Evolutionary conservation across 2,329 filamentous ascomycete species (phyloP), one percentile per base, ranked within the genome.

Genomic region (Remersonia thermophila): DNA sequence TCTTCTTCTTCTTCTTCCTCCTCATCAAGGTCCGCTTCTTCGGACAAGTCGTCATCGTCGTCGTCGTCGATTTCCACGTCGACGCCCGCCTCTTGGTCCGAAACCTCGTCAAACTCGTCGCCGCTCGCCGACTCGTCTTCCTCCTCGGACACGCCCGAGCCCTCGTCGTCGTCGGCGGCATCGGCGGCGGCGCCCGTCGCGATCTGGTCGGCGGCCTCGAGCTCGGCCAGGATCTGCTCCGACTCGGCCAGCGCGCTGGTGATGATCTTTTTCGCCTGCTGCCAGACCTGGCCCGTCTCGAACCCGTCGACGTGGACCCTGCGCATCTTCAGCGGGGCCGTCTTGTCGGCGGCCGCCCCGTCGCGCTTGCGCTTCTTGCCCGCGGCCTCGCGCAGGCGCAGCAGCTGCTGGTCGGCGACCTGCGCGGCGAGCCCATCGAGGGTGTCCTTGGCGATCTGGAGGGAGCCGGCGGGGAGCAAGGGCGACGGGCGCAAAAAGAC

Each of bases 271-370:
- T 78, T 80, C 7, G 85, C 82, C 62, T 98, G 91, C 58, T 95
- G 84, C 83, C 89, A 98, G 30, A 98, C 78, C 59, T 96, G 89
- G 14, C 79, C 75, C 9, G 83, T 79, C 49, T 82, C 83, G 49
- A 96, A 94, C 0, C 89, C 91, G 39, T 93, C 77, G 6, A 85
- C 66, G 55, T 95, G 83, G 12, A 98, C 65, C 57, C 83, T 86
- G 50, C 82, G 79, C 50, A 94, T 65, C 50, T 85, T 85, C 44
- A 95, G 54, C 2, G 81, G 62, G 45, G 72, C 60, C 32, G 60
- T 50, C 25, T 58, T 57, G 23, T 59, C 59, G 35, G 67, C 61
- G 3, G 56, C 58, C 6, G 11, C 12, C 16, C 59, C 53, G 27
- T 69, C 61, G 47, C 83, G 69, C 66, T 91, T 93, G 44, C 83